Base-by-base conservation (phyloP, 306 rosid genomes). In the Fagus crenata region DNA sequence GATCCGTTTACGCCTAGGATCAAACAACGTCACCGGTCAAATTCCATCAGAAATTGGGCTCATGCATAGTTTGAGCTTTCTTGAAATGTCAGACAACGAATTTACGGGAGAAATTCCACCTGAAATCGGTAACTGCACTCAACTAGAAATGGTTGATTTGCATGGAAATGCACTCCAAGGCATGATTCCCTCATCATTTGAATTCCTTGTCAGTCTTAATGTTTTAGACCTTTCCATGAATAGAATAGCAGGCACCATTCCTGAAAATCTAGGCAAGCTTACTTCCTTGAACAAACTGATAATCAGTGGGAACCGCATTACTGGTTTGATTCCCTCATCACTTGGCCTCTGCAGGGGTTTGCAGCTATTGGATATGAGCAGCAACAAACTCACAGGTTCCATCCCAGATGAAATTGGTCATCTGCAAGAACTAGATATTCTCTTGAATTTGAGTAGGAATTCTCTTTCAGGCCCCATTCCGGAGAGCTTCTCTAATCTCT, bases 61-160 rank as follows among this genome's bases (percentile, higher is more conserved):
- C 75, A 79, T 94, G 28, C 83, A 56, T 42, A 84, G 85, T 59
- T 79, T 94, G 83, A 92, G 86, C 82, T 94, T 94, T 77, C 91
- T 94, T 4, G 98, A 94, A 77, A 71, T 94, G 74, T 92, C 98
- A 67, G 85, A 87, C 78, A 94, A 94, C 83, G 82, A 46, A 56
- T 84, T 94, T 61, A 81, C 72, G 36, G 93, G 92, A 73, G 85
- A 76, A 74, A 89, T 94, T 75, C 97, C 97, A 28, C 33, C 71
- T 37, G 94, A 90, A 84, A 84, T 94, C 13, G 98, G 98, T 51
- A 82, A 82, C 81, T 94, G 98, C 82, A 79, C 78, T 85, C 81
- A 90, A 59, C 87, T 94, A 65, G 94, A 94, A 83, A 89, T 94
- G 98, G 89, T 94, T 80, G 97, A 94, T 85, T 80, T 94, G 87